These are phyloP conservation scores for Amylocarpus encephaloides DNA, from an alignment of 2,329 filamentous ascomycete species.

Conservation along the genomic window DNA sequence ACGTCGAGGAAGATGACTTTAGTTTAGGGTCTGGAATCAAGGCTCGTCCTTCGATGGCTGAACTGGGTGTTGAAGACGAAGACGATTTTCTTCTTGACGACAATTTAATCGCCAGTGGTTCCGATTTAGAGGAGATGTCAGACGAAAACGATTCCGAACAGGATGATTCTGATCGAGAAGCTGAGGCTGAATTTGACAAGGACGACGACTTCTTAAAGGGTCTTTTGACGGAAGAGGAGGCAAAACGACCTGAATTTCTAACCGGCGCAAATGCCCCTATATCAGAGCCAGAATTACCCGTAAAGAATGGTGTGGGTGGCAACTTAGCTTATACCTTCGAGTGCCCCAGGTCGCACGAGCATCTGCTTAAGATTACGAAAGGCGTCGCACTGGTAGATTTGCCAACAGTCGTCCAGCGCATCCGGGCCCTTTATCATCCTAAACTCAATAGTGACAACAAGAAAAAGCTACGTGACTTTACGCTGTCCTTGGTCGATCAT, in stretches of 20 bases:
- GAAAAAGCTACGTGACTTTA: conserved; percentile 65
- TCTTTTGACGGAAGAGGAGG: conserved; percentile 54
- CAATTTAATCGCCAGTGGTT: conserved; percentile 77
- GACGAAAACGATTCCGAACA: conserved; percentile 44
- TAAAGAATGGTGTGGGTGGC: conserved; percentile 35
- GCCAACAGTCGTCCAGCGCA: conserved; percentile 77
- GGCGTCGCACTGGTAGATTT: conserved; percentile 58
- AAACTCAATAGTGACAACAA: conserved; percentile 83
- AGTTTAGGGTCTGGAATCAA: conserved; percentile 55
- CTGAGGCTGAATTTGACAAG: conserved; percentile 37
- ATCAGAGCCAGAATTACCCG: conserved; percentile 35
- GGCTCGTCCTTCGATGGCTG: conserved; percentile 38
- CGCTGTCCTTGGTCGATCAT: conserved; percentile 58
- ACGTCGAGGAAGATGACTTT: conserved; percentile 45
- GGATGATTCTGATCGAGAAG: conserved; percentile 39
- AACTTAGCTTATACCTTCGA: conserved; percentile 76
- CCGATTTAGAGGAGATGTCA: conserved; percentile 51
- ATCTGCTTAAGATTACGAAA: conserved; percentile 61
- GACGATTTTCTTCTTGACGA: conserved; percentile 91
- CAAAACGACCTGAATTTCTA: conserved; percentile 46
- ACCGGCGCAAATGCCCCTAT: conserved; percentile 39
- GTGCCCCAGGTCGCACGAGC: conserved; percentile 72
- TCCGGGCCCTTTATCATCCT: conserved; percentile 86
- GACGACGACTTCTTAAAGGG: conserved; percentile 70
- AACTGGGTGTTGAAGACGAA: conserved; percentile 80